phyloP scores from a whole-genome alignment of 345 rosid genomes.

The Sisymbrium irio region DNA sequence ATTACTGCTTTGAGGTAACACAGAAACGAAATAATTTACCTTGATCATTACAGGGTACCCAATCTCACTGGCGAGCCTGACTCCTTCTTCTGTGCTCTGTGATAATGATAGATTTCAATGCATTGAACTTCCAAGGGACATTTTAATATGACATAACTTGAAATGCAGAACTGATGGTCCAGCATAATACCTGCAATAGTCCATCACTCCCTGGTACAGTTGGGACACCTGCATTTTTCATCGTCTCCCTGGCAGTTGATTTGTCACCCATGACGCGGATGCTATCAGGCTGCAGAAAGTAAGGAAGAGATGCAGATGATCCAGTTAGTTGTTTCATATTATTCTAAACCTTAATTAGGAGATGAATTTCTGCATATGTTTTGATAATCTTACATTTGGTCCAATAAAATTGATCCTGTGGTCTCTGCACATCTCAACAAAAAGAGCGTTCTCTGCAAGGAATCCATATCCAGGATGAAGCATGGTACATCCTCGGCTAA shows the following conservation, averaged over 20 bases:
- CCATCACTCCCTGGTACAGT: constrained; percentile 99
- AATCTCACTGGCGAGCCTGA: constrained; percentile 77
- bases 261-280: constrained; percentile 98
- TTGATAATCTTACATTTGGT: constrained; percentile 68
- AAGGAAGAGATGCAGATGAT: background rate
- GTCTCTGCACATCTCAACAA: constrained; percentile 96
- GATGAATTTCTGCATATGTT: background rate
- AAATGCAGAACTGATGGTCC: constrained; percentile 5
- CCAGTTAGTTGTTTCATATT: background rate
- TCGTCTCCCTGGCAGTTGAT: constrained; percentile 96
- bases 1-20: background rate
- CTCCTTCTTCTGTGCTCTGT: constrained; percentile 92
- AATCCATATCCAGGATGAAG: constrained; percentile 99
- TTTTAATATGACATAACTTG: background rate
- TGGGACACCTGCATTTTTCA: constrained; percentile 98
- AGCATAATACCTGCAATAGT: constrained; percentile 60
- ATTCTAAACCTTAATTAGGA: background rate
- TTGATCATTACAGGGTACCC: constrained; percentile 99
- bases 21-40: constrained; percentile 41
- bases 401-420: constrained; percentile 97
- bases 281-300: constrained; percentile 76
- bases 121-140: background rate
- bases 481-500: constrained; percentile 88
- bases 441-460: constrained; percentile 93
- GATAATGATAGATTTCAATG: constrained; percentile 26